phyloP scores from a whole-genome alignment of 2,329 filamentous ascomycete genomes.

The Trichoderma arundinaceum region DNA sequence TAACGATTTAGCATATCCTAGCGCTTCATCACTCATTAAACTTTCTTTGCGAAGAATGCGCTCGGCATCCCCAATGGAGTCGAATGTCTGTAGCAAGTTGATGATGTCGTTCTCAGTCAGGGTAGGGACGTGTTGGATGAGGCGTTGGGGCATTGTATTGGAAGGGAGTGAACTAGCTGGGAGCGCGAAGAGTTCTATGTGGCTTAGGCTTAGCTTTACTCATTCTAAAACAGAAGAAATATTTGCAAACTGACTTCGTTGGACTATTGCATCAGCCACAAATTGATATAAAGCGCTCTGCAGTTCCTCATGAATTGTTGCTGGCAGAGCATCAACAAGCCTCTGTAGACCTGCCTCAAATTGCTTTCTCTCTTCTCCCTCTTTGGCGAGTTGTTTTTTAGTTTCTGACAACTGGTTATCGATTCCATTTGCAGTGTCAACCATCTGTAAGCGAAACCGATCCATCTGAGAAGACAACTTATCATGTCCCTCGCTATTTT shows the following conservation, averaged over 20 bases:
- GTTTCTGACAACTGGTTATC: conserved; percentile 10
- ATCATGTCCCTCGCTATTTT: conserved; percentile 2
- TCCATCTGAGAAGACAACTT: conserved; percentile 8
- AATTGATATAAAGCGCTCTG: conserved; percentile 26
- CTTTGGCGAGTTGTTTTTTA: conserved; percentile 3
- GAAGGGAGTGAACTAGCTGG: background rate
- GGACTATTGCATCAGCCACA: conserved; percentile 19
- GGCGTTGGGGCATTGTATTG: background rate
- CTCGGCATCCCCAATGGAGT: conserved; percentile 18
- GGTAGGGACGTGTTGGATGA: background rate
- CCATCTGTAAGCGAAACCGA: conserved; percentile 19
- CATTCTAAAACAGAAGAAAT: background rate
- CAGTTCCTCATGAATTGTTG: conserved; percentile 9
- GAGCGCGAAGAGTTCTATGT: conserved; percentile 8
- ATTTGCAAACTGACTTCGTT: background rate
- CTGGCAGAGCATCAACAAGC: conserved; percentile 7
- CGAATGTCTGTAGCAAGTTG: conserved; percentile 12
- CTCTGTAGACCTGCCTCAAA: conserved; percentile 18
- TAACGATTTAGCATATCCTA: conserved; percentile 10
- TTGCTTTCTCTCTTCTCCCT: conserved; percentile 21
- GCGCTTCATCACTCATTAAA: conserved; percentile 27
- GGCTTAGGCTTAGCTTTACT: background rate
- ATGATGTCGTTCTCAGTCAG: conserved; percentile 14
- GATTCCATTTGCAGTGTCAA: conserved; percentile 11
- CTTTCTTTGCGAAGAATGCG: conserved; percentile 28